Conservation (phyloP, 1,284 basidiomycete species). For the Sanguinoderma infundibulare region DNA sequence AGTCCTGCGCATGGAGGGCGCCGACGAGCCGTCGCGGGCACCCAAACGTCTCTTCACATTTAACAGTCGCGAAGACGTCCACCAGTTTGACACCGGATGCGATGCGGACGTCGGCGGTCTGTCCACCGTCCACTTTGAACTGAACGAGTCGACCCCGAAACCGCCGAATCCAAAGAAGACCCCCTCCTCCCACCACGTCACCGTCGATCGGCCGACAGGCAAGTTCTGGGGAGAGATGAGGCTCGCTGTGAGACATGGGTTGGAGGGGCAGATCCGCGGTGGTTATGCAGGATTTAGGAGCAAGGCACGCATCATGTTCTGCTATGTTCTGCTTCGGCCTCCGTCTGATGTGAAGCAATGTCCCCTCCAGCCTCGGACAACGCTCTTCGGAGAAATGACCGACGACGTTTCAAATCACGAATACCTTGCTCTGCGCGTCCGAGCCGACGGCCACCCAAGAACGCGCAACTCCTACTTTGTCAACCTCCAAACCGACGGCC, state of each 20-base stretch:
- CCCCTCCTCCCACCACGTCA: conserved; percentile 37
- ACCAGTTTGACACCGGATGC: conserved; percentile 74
- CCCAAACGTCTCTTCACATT: conserved; percentile 70
- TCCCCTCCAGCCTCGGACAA: conserved; percentile 54
- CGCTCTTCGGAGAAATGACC: conserved; percentile 80
- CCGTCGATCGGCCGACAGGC: conserved; percentile 46
- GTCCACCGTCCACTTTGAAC: conserved; percentile 72
- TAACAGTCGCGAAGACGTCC: conserved; percentile 59
- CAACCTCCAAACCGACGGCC: conserved; percentile 87
- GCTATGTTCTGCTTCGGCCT: background rate
- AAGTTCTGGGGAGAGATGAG: conserved; percentile 81
- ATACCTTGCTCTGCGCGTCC: conserved; percentile 79
- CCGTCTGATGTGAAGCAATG: background rate
- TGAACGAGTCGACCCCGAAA: conserved; percentile 49
- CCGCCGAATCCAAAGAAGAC: conserved; percentile 37
- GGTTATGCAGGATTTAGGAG: conserved; percentile 89
- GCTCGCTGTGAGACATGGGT: conserved; percentile 61
- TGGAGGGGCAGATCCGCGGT: conserved; percentile 65
- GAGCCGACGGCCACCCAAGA: conserved; percentile 68
- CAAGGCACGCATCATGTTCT: conserved; percentile 59
- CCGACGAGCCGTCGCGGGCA: conserved; percentile 56
- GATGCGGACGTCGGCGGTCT: conserved; percentile 87
- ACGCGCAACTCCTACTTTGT: conserved; percentile 84
- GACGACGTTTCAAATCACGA: conserved; percentile 83
- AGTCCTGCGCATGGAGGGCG: conserved; percentile 79